Evolutionary conservation across 139 green algal genomes (phyloP).

Genomic region (Tetradesmus lagerheimii): DNA sequence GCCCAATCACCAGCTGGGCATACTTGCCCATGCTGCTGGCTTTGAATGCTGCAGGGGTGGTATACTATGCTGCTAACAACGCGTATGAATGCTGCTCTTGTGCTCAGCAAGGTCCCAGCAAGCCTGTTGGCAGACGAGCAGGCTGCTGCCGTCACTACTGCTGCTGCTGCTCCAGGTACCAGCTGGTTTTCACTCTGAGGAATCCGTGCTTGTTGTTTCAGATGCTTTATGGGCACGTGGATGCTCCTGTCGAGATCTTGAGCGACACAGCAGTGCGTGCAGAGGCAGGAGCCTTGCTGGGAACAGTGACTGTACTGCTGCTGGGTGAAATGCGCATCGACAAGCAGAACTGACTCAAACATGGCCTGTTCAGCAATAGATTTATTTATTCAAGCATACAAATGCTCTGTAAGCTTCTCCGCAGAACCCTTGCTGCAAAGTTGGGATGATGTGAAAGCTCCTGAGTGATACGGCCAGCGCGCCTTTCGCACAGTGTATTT

Average conservation of each 20-base stretch:
- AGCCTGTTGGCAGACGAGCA: not conserved
- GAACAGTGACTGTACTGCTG: not conserved
- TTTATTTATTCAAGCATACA: not conserved
- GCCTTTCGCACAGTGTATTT: not conserved
- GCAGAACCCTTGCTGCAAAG: not conserved
- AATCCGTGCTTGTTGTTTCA: no score
- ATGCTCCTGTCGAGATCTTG: not conserved
- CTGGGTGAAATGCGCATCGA: not conserved
- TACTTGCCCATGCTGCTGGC: conserved; percentile 78
- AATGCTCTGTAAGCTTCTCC: not conserved
- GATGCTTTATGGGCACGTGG: not conserved
- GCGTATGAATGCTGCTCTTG: not conserved
- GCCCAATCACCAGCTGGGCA: conserved; percentile 97
- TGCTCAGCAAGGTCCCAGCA: not conserved
- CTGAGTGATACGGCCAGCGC: no score
- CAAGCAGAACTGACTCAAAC: not conserved
- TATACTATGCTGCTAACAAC: conserved; percentile 16
- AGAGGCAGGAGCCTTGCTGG: not conserved
- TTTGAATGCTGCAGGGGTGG: not conserved
- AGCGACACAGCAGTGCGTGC: not conserved
- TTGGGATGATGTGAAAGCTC: not conserved
- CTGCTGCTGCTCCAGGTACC: not conserved
- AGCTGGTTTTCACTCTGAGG: not conserved
- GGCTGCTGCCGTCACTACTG: not conserved
- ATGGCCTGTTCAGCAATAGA: not conserved